Evolutionary conservation across 352 stramenopile genomes (phyloP).

Genomic region (Phytophthora europaea): DNA sequence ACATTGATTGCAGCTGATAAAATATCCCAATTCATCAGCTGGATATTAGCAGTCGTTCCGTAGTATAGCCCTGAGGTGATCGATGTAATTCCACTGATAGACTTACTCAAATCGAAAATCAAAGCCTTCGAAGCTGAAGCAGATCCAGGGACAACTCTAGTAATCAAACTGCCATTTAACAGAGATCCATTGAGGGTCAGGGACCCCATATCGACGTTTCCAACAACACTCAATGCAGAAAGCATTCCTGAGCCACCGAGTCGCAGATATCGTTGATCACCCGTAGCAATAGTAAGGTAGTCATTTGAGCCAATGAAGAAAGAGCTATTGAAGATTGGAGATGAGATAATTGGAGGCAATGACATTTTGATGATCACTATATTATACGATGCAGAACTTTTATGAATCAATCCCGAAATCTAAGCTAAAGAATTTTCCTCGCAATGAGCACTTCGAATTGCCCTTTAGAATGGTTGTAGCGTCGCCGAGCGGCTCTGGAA

Average conservation of each 20-base stretch:
- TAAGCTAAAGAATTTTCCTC: constrained; percentile 24
- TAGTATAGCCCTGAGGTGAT: no score
- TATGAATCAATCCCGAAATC: constrained; percentile 21
- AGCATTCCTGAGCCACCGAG: neutral
- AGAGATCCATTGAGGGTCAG: neutral
- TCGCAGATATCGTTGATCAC: neutral
- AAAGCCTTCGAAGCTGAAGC: neutral
- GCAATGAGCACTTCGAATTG: constrained; percentile 27
- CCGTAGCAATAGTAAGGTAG: neutral
- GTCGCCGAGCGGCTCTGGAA: constrained; percentile 8
- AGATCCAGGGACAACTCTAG: no score
- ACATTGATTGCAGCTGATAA: no score
- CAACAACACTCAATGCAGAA: neutral
- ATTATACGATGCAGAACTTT: constrained; percentile 23
- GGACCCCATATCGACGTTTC: neutral
- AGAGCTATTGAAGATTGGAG: neutral
- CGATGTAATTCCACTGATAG: no score
- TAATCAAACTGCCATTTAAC: no score
- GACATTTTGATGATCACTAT: constrained; percentile 29
- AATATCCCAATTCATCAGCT: no score
- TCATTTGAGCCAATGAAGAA: neutral
- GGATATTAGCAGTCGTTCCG: no score
- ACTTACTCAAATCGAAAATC: neutral
- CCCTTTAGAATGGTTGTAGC: constrained; percentile 7
- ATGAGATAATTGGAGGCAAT: constrained; percentile 17